Evolutionary conservation across 371 early-diverging fungal species (phyloP), one percentile per base, ranked within the genome.

Genomic region (Coemansia sp.): DNA sequence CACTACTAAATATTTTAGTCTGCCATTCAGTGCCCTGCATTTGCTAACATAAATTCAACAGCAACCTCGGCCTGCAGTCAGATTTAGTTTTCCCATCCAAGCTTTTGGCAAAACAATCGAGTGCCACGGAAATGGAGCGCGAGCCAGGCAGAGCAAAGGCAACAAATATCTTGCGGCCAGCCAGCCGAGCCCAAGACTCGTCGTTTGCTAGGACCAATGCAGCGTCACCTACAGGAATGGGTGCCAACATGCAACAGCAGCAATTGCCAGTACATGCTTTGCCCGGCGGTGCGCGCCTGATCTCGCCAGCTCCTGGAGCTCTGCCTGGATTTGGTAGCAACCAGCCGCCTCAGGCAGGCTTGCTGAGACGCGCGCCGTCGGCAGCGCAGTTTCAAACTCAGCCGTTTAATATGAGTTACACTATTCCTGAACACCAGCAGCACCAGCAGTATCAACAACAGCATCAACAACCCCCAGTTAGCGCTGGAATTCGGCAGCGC

Each of bases 71-170:
- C 6, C n/a, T 44, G 15, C 44, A 13, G n/a, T 44, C 44, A 44
- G 44, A 44, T 44, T 44, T n/a, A 44, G 15, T n/a, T 44, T 44
- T 44, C 44, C 15, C 19, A 19, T 29, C 26, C 55, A 24, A 26
- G 15, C 15, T 59, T 53, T 28, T 41, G 11, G n/a, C 56, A 29
- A 55, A 26, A 8, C 26, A 56, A 29, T 15, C 56, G 32, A 29
- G 56, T 29, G 56, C 32, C 12, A 32, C 29, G 41, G 32, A 26
- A 51, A 74, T 76, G 76, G 76, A 76, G 26, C 67, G 76, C n/a
- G 73, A 73, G 13, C 76, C 76, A 8, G 73, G 74, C 59, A 64
- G 76, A 61, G 76, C 76, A 32, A 71, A 72, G 63, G 76, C 76
- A 11, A 65, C 76, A 15, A 76, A 76, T 23, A 73, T 76, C 32